These are phyloP conservation scores for Daldinia vernicosa DNA, from an alignment of 495 filamentous ascomycete genomes.

Conservation along the genomic window DNA sequence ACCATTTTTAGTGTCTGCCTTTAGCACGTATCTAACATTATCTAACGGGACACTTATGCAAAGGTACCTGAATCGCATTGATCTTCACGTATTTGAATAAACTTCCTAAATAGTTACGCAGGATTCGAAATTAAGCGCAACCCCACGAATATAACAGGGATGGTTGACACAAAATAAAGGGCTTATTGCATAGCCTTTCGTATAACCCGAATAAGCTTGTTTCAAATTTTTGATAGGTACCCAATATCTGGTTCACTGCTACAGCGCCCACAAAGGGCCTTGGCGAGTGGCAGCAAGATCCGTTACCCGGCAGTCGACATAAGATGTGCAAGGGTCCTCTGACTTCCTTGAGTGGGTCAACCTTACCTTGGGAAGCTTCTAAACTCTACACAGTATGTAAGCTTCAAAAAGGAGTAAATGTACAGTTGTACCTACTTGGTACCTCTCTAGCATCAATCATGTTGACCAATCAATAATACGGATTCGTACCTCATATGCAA, in stretches of 20 bases:
- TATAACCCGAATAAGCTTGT: not conserved
- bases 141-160: not conserved
- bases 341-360: constrained; percentile 9
- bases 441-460: constrained; percentile 21
- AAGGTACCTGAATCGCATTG: not conserved
- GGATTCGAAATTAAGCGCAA: not conserved
- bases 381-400: no score
- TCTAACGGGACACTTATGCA: not conserved
- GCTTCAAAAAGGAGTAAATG: constrained; percentile 15
- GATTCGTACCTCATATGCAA: constrained; percentile 14
- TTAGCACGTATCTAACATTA: not conserved
- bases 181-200: not conserved
- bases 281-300: constrained; percentile 40
- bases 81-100: not conserved
- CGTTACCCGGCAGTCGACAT: constrained; percentile 39
- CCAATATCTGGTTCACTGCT: constrained; percentile 28
- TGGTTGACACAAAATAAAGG: not conserved
- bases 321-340: constrained; percentile 19
- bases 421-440: constrained; percentile 28
- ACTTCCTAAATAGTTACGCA: no score
- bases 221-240: constrained; percentile 8
- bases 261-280: constrained; percentile 12
- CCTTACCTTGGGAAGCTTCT: constrained; percentile 12
- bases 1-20: constrained; percentile 18
- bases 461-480: constrained; percentile 18